Evolutionary conservation across 1,139 yeast genomes (phyloP).

Genomic region (Pichia sp.): DNA sequence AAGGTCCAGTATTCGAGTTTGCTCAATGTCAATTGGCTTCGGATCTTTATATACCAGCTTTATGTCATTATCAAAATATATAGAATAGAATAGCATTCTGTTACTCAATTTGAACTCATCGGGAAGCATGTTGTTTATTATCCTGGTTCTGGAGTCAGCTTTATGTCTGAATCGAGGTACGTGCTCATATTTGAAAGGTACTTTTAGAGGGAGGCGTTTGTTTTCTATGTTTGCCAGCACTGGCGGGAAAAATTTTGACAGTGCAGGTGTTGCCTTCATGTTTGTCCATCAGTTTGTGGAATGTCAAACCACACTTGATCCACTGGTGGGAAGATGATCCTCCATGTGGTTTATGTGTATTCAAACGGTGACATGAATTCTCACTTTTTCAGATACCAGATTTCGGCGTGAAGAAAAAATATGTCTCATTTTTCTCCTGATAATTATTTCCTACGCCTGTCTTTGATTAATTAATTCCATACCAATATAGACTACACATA

Average conservation of each 20-base stretch:
- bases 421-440: not conserved
- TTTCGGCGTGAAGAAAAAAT: not conserved
- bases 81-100: slow-evolving; percentile 19
- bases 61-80: slow-evolving; percentile 14
- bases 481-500: not conserved
- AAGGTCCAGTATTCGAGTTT: slow-evolving; percentile 9
- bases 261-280: not conserved
- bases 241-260: slow-evolving; percentile 3
- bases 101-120: slow-evolving; percentile 19
- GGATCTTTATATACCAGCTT: slow-evolving; percentile 7
- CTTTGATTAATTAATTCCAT: too few relatives aligned
- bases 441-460: not conserved
- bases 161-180: slow-evolving; percentile 19
- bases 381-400: not conserved
- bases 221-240: slow-evolving; percentile 4
- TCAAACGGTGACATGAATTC: not conserved
- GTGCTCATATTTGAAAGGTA: slow-evolving; percentile 16
- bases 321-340: too few relatives aligned
- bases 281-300: not conserved
- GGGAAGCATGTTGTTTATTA: slow-evolving; percentile 23
- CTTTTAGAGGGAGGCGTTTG: slow-evolving; percentile 6
- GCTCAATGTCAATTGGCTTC: not conserved
- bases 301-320: not conserved
- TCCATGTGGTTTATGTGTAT: not conserved
- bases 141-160: slow-evolving; percentile 22